Evolutionary conservation across 257 asterid species (phyloP), one percentile per base, ranked within the genome.

Genomic region (Nicotiana obtusifolia): DNA sequence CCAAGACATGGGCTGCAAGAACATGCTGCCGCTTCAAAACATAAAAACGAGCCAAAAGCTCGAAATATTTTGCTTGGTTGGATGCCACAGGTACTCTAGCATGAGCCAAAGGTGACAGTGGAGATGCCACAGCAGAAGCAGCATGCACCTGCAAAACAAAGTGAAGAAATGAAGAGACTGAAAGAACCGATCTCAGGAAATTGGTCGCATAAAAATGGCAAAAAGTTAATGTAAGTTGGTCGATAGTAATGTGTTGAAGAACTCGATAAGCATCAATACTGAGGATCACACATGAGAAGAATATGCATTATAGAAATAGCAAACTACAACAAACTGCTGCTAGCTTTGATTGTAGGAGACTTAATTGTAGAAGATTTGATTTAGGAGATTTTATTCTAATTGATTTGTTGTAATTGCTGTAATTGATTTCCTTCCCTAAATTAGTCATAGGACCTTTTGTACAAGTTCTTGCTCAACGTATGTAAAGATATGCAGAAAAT

Each of bases 1-100:
- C 88, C 91, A 96, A 87, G 85, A 96, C 91, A 84, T 93, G 97
- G 84, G 99, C 98, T 79, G 99, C 98, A 88, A 90, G 97, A 85
- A 91, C 84, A 82, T 93, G 99, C 89, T 96, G 99, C 75, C 94
- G 92, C 88, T 96, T 96, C 86, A 85, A 81, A 83, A 96, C 98
- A 80, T 96, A 96, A 87, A 92, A 96, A 30, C 98, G 92, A 75
- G 98, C 99, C 87, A 96, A 90, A 86, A 94, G 97, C 88, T 94
- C 98, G 37, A 87, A 67, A 86, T 88, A 94, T 86, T 92, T 96
- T 31, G 90, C 89, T 89, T 94, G 98, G 84, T 86, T 87, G 60
- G 90, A 85, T 64, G 88, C 84, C 57, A 84, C 82, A 78, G 92
- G 84, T 66, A 81, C 89, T 85, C 97, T 86, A 57, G 95, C 85